These are phyloP conservation scores for Nakazawaea peltata DNA, from an alignment of 805 yeast genomes.

Conservation along the genomic window DNA sequence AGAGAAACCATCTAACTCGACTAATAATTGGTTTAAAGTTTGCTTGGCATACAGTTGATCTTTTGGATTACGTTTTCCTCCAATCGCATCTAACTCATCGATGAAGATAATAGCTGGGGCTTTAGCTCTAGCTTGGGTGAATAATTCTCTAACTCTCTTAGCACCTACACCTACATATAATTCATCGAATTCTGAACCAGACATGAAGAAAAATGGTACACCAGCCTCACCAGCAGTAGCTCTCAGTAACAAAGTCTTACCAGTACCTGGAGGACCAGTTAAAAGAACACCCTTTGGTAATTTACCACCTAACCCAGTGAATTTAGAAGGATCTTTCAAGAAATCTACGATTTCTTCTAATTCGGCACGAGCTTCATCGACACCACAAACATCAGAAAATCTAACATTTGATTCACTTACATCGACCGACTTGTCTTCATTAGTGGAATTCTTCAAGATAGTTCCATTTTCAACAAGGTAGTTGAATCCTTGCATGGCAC, in stretches of 20 bases:
- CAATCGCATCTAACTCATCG: conserved; percentile 98
- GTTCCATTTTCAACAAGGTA: conserved; percentile 79
- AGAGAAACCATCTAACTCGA: conserved; percentile 92
- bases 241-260: conserved; percentile 92
- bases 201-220: conserved; percentile 97
- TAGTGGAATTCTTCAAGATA: conserved; percentile 65
- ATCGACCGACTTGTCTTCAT: conserved; percentile 72
- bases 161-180: conserved; percentile 99
- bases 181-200: conserved; percentile 97
- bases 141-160: conserved; percentile 90
- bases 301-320: conserved; percentile 95
- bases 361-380: conserved; percentile 97
- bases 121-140: conserved; percentile 85
- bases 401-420: conserved; percentile 79
- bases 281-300: conserved; percentile 93
- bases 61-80: conserved; percentile 94
- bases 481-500: conserved; percentile 69
- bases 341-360: conserved; percentile 97
- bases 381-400: conserved; percentile 93
- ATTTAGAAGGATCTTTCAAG: conserved; percentile 90
- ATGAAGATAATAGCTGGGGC: conserved; percentile 97
- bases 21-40: conserved; percentile 90
- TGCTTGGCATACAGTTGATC: conserved; percentile 98
- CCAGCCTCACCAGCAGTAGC: conserved; percentile 99
- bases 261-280: conserved; percentile 99